phyloP scores from a whole-genome alignment of 2,329 filamentous ascomycete species.

The Truncatella angustata region DNA sequence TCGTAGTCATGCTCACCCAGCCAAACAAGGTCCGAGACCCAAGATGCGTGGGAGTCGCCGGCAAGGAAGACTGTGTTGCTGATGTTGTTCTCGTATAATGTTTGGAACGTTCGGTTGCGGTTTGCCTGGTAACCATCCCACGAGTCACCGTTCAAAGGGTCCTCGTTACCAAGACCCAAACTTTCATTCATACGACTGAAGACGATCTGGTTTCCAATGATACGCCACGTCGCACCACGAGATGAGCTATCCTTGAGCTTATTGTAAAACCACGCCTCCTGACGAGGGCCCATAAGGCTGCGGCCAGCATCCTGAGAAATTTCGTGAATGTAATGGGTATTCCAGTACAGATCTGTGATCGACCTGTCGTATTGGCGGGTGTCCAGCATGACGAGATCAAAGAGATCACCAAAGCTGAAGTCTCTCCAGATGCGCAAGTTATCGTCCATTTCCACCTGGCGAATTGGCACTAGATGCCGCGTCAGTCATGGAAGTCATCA shows the following conservation, averaged over 20 bases:
- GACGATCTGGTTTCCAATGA: conserved; percentile 69
- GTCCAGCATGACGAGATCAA: conserved; percentile 68
- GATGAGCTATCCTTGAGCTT: conserved; percentile 53
- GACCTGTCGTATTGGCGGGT: conserved; percentile 66
- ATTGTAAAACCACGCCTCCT: conserved; percentile 73
- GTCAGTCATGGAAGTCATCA: not conserved
- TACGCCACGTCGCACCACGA: conserved; percentile 65
- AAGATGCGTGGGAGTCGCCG: conserved; percentile 60
- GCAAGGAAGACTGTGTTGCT: conserved; percentile 63
- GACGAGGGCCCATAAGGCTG: conserved; percentile 67
- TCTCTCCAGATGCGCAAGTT: conserved; percentile 67
- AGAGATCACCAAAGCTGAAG: conserved; percentile 62
- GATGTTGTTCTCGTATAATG: conserved; percentile 59
- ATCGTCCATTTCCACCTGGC: conserved; percentile 66
- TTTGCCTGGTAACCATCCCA: conserved; percentile 50
- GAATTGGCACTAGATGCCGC: conserved; percentile 35
- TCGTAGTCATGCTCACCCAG: conserved; percentile 43
- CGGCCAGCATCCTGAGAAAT: conserved; percentile 60
- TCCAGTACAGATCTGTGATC: conserved; percentile 62
- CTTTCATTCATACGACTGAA: conserved; percentile 45
- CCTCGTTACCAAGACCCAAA: conserved; percentile 24
- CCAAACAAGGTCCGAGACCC: conserved; percentile 52
- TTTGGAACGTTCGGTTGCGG: conserved; percentile 60
- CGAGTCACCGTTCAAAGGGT: conserved; percentile 51
- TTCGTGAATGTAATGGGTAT: conserved; percentile 57